Percentiles rank a stretch among this genome's conserved stretches.
Conservation (phyloP, 805 yeast genomes). For the Lipomyces chichibuensis region DNA sequence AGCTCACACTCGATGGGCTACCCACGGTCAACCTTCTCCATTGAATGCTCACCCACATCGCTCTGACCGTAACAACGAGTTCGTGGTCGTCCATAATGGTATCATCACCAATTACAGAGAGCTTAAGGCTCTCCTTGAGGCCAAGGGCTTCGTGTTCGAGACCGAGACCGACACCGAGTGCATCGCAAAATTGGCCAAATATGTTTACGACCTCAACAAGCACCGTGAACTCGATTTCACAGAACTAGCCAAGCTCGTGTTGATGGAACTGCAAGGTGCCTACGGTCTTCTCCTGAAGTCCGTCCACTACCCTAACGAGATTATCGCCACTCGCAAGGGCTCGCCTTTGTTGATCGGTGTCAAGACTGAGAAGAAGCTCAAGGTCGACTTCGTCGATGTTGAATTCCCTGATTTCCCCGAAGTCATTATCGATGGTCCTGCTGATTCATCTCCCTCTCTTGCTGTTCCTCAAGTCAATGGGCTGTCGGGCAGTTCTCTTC, state of each 20-base stretch:
- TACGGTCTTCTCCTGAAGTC: constrained; percentile 95
- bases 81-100: constrained; percentile 95
- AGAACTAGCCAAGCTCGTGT: constrained; percentile 87
- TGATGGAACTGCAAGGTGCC: constrained; percentile 94
- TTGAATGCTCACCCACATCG: constrained; percentile 95
- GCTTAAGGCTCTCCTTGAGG: constrained; percentile 74
- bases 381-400: constrained; percentile 97
- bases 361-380: constrained; percentile 90
- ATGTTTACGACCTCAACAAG: constrained; percentile 83
- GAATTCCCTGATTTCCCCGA: constrained; percentile 72
- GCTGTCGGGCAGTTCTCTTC: constrained; percentile 34
- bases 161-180: constrained; percentile 98
- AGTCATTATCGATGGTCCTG: constrained; percentile 29
- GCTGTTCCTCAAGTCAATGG: constrained; percentile 34
- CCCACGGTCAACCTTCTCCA: constrained; percentile 91
- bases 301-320: constrained; percentile 89
- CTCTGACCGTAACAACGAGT: constrained; percentile 80
- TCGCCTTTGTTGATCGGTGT: constrained; percentile 97
- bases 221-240: constrained; percentile 70
- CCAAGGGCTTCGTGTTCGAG: constrained; percentile 82
- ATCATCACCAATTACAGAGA: constrained; percentile 95
- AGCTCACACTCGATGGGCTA: constrained; percentile 99
- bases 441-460: neutral
- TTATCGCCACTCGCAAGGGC: constrained; percentile 96
- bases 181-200: constrained; percentile 93